Evolutionary conservation across 305 asterid species (phyloP), one percentile per base, ranked within the genome.

Genomic region (Fraxinus sp.): DNA sequence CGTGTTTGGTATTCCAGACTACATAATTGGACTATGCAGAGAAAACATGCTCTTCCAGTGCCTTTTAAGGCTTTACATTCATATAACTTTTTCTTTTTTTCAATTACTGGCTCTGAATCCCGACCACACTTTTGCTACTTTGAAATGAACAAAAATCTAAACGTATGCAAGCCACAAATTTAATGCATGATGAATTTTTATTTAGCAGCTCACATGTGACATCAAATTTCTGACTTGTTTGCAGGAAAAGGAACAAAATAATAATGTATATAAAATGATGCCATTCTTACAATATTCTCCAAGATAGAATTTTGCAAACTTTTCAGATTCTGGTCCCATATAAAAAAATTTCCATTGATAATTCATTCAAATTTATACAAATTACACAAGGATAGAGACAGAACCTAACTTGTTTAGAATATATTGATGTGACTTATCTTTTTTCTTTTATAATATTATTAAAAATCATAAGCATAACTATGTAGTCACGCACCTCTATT

Each of bases 221-320:
- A 75, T 4, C n/a, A 75, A 37, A 14, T 35, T 35, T 35, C 28
- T 5, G 36, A 73, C 14, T 32, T 35, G 36, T 33, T 22, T 7
- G 32, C 79, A 72, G 22, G 37, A 43, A 72, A 43, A 30, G 72
- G 8, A 77, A 43, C 35, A 77, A 72, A 70, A 4, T 70, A 70
- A 4, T 70, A 57, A 32, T 32, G 35, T 32, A 3, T 32, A 32
- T 32, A 32, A 32, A 32, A 32, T 32, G 35, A 82, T 52, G 87
- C 79, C 90, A 89, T 90, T 85, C 83, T 74, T 55, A 62, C 82
- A 55, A 80, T 78, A 70, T 28, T 82, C 72, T 83, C 76, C 86
- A 26, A 36, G 85, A 78, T 78, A 49, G 82, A 85, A 73, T 43
- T 68, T 52, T 79, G 5, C 43, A 52, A 14, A 18, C 77, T 74